A percentile compares a stretch with the other conserved stretches of the same genome.
Evolutionary conservation across 2,329 filamentous ascomycete species (phyloP).

Genomic region (Massarina eburnea): DNA sequence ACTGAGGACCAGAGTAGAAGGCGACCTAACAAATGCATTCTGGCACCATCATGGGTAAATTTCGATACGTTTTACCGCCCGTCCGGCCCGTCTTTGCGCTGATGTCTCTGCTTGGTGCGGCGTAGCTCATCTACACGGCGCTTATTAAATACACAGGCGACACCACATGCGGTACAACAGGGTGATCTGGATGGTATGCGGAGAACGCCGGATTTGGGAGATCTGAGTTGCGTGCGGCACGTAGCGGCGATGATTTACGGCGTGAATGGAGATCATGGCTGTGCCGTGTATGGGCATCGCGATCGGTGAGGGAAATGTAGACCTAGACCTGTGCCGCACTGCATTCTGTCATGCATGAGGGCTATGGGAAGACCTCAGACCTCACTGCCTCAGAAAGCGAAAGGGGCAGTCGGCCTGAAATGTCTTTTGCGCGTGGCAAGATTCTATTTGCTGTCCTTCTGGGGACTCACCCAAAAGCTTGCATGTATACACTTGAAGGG

Average conservation of each 20-base stretch:
- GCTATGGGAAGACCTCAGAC: too few species aligned
- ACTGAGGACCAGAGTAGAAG: too few species aligned
- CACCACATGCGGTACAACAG: neutral
- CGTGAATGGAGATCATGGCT: neutral
- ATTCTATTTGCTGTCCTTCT: too few species aligned
- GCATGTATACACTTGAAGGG: too few species aligned
- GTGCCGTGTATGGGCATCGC: neutral
- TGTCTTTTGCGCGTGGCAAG: too few species aligned
- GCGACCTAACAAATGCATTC: too few species aligned
- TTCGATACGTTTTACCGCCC: neutral
- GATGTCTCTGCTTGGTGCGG: neutral
- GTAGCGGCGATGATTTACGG: neutral
- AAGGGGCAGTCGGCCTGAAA: too few species aligned
- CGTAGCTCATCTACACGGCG: neutral
- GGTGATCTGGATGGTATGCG: neutral
- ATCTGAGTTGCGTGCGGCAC: too few species aligned
- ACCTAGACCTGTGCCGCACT: neutral
- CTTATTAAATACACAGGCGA: neutral
- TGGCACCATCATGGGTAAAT: neutral
- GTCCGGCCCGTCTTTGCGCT: neutral
- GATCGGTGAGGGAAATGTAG: neutral
- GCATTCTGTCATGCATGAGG: too few species aligned
- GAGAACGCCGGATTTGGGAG: too few species aligned
- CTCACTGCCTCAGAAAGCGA: too few species aligned
- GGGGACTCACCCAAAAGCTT: too few species aligned